Percentiles rank a stretch among this genome's conserved stretches.
Evolutionary conservation across 164 flowering plant species (phyloP).

Genomic region (Umbilicus rupestris): DNA sequence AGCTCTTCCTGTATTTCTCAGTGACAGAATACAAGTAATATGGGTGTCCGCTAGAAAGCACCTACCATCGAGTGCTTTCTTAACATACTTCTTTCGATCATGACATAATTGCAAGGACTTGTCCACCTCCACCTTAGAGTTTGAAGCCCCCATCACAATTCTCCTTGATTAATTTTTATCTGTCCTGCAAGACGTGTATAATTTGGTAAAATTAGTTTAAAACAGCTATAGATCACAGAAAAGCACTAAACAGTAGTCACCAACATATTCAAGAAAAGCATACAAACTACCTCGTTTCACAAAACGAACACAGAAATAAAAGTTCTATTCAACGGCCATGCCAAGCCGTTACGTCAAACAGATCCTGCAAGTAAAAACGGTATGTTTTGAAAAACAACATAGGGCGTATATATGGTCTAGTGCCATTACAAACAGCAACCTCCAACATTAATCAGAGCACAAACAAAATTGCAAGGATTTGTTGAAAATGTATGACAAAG

Average conservation of each 20-base stretch:
- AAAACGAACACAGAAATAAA: neutral
- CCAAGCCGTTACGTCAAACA: neutral
- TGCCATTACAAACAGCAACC: no score
- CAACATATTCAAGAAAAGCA: no score
- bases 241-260: neutral
- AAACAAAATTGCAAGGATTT: neutral
- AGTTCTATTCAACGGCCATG: neutral
- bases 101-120: slow-evolving; percentile 78
- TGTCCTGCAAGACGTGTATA: neutral
- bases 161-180: neutral
- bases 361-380: no score
- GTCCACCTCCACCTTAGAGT: slow-evolving; percentile 73
- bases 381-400: no score
- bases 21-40: slow-evolving; percentile 62
- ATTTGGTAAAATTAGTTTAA: neutral
- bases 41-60: slow-evolving; percentile 76
- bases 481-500: no score
- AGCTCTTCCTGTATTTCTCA: slow-evolving; percentile 52
- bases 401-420: no score
- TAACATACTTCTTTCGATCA: slow-evolving; percentile 71
- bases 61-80: slow-evolving; percentile 79
- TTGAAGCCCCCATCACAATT: slow-evolving; percentile 56
- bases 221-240: neutral
- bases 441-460: neutral
- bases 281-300: no score